phyloP scores from a whole-genome alignment of 345 rosid species.

The Balakata baccata region DNA sequence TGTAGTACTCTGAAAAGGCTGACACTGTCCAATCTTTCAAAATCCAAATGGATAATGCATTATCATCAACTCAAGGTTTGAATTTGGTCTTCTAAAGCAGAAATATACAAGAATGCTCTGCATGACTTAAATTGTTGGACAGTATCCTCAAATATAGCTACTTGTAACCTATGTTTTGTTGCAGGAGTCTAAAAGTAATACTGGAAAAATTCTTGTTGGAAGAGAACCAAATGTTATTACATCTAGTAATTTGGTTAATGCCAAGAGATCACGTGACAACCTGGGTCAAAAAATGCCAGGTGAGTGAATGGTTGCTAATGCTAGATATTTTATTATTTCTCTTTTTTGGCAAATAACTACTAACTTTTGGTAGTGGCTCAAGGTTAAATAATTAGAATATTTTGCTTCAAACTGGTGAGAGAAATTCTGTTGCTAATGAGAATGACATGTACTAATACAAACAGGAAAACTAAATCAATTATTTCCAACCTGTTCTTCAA shows the following conservation, averaged over 20 bases:
- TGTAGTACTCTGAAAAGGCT: constrained; percentile 57
- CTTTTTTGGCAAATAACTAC: constrained; percentile 3
- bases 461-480: neutral
- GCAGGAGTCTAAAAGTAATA: constrained; percentile 46
- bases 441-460: neutral
- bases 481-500: neutral
- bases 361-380: neutral
- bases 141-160: constrained; percentile 8
- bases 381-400: neutral
- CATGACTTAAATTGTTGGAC: constrained; percentile 9
- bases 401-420: neutral
- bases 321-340: constrained; percentile 9
- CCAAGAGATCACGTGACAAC: constrained; percentile 51
- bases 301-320: constrained; percentile 18
- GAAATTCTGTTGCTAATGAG: neutral
- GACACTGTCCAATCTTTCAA: constrained; percentile 43
- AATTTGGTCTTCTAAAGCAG: constrained; percentile 6
- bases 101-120: constrained; percentile 5
- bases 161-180: constrained; percentile 26
- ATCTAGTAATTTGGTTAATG: constrained; percentile 35
- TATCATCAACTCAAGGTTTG: constrained; percentile 58
- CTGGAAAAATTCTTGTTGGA: constrained; percentile 33
- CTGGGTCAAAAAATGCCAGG: constrained; percentile 58
- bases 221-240: constrained; percentile 35
- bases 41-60: constrained; percentile 71